phyloP scores from a whole-genome alignment of 345 rosid genomes.

The Sonneratia caseolaris region DNA sequence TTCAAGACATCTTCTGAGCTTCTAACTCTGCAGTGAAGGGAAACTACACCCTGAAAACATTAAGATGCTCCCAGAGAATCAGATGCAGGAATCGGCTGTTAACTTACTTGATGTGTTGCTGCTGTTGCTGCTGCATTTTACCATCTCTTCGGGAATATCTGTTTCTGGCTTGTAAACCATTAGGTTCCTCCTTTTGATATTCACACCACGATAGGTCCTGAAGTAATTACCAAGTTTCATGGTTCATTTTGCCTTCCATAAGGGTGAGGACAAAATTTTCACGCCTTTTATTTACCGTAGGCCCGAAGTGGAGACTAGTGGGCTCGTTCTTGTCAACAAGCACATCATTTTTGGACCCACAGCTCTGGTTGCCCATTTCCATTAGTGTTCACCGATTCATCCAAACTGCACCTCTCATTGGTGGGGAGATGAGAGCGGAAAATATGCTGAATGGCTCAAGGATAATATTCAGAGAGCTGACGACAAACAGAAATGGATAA shows the following conservation, averaged over 20 bases:
- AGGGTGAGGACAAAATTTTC: conserved; percentile 9
- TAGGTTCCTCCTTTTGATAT: conserved; percentile 45
- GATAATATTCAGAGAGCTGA: conserved; percentile 8
- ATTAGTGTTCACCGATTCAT: conserved; percentile 7
- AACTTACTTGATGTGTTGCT: conserved; percentile 33
- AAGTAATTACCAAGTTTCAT: conserved; percentile 22
- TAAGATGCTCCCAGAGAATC: conserved; percentile 34
- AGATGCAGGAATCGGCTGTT: conserved; percentile 30
- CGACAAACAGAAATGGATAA: not conserved
- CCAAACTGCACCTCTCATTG: conserved; percentile 14
- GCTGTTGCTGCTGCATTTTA: conserved; percentile 22
- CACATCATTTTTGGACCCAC: conserved; percentile 9
- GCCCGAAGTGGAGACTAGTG: conserved; percentile 16
- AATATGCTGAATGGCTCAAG: conserved; percentile 71
- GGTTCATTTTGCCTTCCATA: conserved; percentile 30
- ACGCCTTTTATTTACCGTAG: conserved; percentile 10
- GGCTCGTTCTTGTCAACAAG: conserved; percentile 6
- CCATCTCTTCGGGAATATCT: conserved; percentile 25
- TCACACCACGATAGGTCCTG: conserved; percentile 45
- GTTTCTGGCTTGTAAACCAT: conserved; percentile 23
- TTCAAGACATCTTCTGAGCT: conserved; percentile 52
- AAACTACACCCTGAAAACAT: conserved; percentile 42
- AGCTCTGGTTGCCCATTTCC: conserved; percentile 6
- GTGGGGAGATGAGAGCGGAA: conserved; percentile 40
- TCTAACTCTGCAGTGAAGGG: conserved; percentile 27